Conservation (phyloP, 768 basidiomycete genomes). For the Lactifluus pinguis region DNA sequence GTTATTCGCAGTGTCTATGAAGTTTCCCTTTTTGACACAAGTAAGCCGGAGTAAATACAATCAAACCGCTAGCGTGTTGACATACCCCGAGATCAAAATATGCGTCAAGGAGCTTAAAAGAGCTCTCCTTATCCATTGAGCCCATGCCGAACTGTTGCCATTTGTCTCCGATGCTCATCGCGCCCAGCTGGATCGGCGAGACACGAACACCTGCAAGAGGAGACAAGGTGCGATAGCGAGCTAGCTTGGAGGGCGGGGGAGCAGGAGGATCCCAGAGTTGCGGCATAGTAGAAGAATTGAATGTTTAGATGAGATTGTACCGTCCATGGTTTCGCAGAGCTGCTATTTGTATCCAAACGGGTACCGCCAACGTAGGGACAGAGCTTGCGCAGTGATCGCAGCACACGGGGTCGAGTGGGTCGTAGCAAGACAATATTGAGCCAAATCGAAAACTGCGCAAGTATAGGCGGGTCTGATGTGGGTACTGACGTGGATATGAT, state of each 20-base stretch:
- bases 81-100: constrained; percentile 26
- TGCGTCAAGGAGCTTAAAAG: constrained; percentile 34
- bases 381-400: too few species aligned
- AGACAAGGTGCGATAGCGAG: constrained; percentile 26
- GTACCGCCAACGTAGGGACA: too few species aligned
- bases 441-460: too few species aligned
- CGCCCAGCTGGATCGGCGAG: constrained; percentile 32
- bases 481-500: too few species aligned
- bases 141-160: constrained; percentile 28
- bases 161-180: constrained; percentile 32
- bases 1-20: constrained; percentile 30
- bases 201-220: constrained; percentile 30
- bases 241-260: constrained; percentile 23
- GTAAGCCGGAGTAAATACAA: neutral
- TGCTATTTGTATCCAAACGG: neutral
- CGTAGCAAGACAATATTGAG: too few species aligned
- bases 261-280: neutral
- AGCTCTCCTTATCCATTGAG: constrained; percentile 28
- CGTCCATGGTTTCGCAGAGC: neutral
- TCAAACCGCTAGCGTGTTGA: neutral
- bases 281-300: neutral
- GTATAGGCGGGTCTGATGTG: too few species aligned
- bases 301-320: neutral
- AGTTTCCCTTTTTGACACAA: constrained; percentile 20
- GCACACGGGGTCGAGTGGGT: too few species aligned